Conservation (phyloP, 1,284 basidiomycete genomes). For the Kalmanozyma brasiliensis region DNA sequence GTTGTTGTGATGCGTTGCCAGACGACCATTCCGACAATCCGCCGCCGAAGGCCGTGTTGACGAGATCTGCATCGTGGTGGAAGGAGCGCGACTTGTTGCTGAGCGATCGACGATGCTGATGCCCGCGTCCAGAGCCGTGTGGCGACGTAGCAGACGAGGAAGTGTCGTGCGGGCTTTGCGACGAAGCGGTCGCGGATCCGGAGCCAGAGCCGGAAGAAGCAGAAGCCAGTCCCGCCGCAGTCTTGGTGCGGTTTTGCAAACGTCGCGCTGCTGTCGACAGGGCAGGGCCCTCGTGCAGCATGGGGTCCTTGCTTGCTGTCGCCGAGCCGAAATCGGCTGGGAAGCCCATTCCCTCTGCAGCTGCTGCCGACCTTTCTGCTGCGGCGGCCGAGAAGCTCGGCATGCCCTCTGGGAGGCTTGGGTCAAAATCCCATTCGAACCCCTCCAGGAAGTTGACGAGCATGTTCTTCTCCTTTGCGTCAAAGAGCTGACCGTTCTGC, state of each 20-base stretch:
- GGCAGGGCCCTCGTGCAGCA: slow-evolving; percentile 30
- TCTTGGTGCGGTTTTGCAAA: slow-evolving; percentile 29
- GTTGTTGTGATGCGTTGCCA: slow-evolving; percentile 8
- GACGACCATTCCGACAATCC: slow-evolving; percentile 37
- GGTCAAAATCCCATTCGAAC: slow-evolving; percentile 64
- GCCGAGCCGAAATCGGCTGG: slow-evolving; percentile 27
- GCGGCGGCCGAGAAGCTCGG: slow-evolving; percentile 60
- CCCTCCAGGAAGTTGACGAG: slow-evolving; percentile 58
- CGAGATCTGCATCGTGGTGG: slow-evolving; percentile 44
- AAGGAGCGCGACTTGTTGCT: slow-evolving; percentile 38
- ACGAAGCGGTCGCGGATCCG: slow-evolving; percentile 43
- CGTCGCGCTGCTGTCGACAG: slow-evolving; percentile 33
- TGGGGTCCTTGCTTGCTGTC: slow-evolving; percentile 22
- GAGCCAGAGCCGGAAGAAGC: slow-evolving; percentile 46
- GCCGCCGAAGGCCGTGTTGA: slow-evolving; percentile 45
- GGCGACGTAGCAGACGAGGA: slow-evolving; percentile 49
- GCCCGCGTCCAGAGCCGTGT: slow-evolving; percentile 29
- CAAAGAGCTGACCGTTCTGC: slow-evolving; percentile 43
- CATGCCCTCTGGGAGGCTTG: slow-evolving; percentile 56
- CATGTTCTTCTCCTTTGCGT: slow-evolving; percentile 54
- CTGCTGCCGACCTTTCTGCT: slow-evolving; percentile 40
- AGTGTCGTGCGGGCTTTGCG: slow-evolving; percentile 48
- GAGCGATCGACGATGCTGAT: slow-evolving; percentile 26
- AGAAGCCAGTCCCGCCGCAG: slow-evolving; percentile 13
- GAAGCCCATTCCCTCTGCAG: slow-evolving; percentile 40